Base-by-base conservation (phyloP, 2,329 filamentous ascomycete genomes). In the Exserohilum rostratum region DNA sequence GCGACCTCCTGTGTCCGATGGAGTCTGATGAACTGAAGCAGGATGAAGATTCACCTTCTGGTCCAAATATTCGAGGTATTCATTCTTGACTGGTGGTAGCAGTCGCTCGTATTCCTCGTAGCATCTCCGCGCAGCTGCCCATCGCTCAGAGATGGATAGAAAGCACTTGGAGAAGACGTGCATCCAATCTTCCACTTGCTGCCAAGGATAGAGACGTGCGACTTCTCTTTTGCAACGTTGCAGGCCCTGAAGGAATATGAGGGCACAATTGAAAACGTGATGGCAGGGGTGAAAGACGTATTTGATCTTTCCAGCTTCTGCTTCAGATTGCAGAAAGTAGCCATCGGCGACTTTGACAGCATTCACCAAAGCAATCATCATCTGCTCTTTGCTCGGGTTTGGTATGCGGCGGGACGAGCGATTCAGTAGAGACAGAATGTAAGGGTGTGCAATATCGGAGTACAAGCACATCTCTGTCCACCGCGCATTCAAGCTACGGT, bases 201-300 rank as follows among this genome's bases (percentile, higher is more conserved):
- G 52, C 59, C 65, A 69, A 3, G 59, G 34, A 27, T 68, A 73
- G 3, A 34, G 44, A 1, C 67, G 62, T 3, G 72, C 66, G 17
- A 74, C 65, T 51, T 72, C 66, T 50, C 65, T 58, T 40, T 68
- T 71, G 60, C 70, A 74, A 27, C 62, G 64, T 42, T 66, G 61
- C 35, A 75, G 39, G 4, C 63, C 68, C 15, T 69, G 69, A 10
- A 75, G 58, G 37, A 75, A 74, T 6, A 73, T 61, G 9, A 70
- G 58, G 6, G 71, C 71, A 30, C 64, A 68, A 11, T 67, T 67
- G 59, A 73, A 74, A 2, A 70, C 65, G 37, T 75, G 70, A 34
- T 75, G 72, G 20, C 70, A 73, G 12, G 71, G 70, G 50, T 75
- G 72, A 45, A 75, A 75, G 13, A 75, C 72, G 47, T 75, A 75